Percentiles rank a stretch among this genome's conserved stretches.
Evolutionary conservation across 257 asterid genomes (phyloP).

Genomic region (Rhazya stricta): DNA sequence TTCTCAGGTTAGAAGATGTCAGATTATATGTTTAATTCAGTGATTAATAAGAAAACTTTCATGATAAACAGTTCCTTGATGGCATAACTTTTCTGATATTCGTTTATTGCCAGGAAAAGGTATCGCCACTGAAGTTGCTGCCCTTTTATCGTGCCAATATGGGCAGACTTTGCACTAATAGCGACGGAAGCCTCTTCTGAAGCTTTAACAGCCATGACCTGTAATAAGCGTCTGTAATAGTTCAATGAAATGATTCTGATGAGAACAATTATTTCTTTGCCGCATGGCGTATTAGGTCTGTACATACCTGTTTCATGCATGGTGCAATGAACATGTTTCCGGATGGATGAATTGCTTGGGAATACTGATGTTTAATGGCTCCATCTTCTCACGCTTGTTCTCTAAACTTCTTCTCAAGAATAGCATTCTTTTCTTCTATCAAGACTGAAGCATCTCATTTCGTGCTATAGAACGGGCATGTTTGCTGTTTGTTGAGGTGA

Average conservation of each 20-base stretch:
- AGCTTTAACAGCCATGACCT: constrained; percentile 12
- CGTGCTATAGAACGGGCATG: no score
- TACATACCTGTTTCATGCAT: not conserved
- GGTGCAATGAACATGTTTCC: not conserved
- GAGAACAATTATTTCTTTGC: constrained; percentile 3
- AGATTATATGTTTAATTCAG: not conserved
- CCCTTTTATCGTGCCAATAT: constrained; percentile 61
- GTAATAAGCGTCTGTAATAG: constrained; percentile 15
- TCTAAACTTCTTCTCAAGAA: not conserved
- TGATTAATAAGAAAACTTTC: not conserved
- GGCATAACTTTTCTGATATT: constrained; percentile 13
- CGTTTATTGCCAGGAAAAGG: constrained; percentile 47
- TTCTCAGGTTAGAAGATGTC: constrained; percentile 33
- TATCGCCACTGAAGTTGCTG: constrained; percentile 50
- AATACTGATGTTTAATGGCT: not conserved
- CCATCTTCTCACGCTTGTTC: not conserved
- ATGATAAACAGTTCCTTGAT: not conserved
- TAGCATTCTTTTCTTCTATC: not conserved
- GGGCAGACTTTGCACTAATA: constrained; percentile 17
- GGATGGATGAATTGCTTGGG: not conserved
- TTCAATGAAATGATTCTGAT: constrained; percentile 24
- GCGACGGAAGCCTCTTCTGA: constrained; percentile 17
- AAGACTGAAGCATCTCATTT: not conserved
- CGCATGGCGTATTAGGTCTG: not conserved
- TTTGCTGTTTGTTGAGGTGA: no score